phyloP scores from a whole-genome alignment of 495 filamentous ascomycete genomes.

The Aspergillus saccharolyticus region DNA sequence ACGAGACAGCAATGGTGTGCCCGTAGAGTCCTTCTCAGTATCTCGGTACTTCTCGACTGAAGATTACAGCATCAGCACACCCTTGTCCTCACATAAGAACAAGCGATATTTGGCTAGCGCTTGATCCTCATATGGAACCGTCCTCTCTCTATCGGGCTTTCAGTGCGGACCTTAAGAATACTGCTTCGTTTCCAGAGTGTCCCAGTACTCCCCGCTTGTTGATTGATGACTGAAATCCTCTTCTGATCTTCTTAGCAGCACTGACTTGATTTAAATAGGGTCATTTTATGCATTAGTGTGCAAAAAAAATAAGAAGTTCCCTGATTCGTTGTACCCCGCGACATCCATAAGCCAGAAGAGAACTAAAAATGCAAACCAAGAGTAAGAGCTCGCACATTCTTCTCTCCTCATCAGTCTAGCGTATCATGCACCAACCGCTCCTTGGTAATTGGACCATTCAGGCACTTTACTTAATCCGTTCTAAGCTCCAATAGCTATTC shows the following conservation, averaged over 20 bases:
- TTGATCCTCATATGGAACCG: not conserved
- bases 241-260: not conserved
- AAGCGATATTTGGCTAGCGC: not conserved
- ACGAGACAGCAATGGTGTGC: not conserved
- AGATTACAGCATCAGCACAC: not conserved
- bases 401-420: not conserved
- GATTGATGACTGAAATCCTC: not conserved
- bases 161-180: not conserved
- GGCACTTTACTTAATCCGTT: not conserved
- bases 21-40: not conserved
- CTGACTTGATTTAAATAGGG: not conserved
- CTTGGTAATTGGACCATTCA: not conserved
- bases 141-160: not conserved
- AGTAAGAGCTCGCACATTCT: not conserved
- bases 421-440: not conserved
- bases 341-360: slow-evolving; percentile 1
- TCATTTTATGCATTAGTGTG: slow-evolving; percentile 17
- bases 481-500: not conserved
- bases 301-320: not conserved
- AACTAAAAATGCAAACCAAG: not conserved
- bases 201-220: not conserved
- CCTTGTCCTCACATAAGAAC: not conserved
- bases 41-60: not conserved
- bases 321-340: not conserved
- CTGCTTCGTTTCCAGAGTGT: not conserved